Percentiles rank a stretch among this genome's conserved stretches.
These are phyloP conservation scores for Aplosporella prunicola DNA, from an alignment of 2,329 filamentous ascomycete genomes.

Conservation along the genomic window DNA sequence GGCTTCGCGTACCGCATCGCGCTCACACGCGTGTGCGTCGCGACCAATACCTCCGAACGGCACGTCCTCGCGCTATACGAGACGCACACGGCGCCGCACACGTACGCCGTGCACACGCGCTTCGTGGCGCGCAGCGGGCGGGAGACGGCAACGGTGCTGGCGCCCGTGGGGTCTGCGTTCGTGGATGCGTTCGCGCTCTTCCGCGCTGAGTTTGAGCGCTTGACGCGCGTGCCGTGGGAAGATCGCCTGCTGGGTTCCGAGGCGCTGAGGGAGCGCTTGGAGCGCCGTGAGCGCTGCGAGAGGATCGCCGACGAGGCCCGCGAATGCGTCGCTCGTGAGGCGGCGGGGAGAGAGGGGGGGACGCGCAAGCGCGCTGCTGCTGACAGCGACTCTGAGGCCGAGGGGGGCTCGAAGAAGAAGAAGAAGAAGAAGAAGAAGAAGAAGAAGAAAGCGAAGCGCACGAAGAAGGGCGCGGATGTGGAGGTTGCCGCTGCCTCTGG, in stretches of 20 bases:
- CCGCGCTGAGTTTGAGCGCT: constrained; percentile 31
- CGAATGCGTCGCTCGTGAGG: background rate
- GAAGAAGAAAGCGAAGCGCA: constrained; percentile 5
- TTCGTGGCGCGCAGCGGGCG: background rate
- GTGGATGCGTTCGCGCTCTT: constrained; percentile 27
- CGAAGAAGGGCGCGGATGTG: constrained; percentile 12
- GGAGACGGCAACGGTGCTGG: constrained; percentile 18
- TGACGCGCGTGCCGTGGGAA: constrained; percentile 32
- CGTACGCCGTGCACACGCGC: constrained; percentile 17
- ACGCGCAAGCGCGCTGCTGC: constrained; percentile 9
- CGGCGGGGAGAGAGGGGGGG: background rate
- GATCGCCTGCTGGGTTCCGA: constrained; percentile 23
- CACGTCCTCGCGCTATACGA: constrained; percentile 20
- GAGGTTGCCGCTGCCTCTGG: constrained; percentile 7
- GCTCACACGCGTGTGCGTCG: constrained; percentile 45
- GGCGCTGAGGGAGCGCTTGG: background rate
- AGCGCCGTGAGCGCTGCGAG: background rate
- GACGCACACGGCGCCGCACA: constrained; percentile 22
- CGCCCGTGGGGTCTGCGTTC: constrained; percentile 23
- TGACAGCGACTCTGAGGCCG: constrained; percentile 15
- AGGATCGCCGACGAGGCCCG: background rate
- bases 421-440: background rate
- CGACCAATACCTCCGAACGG: constrained; percentile 45
- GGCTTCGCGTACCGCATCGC: constrained; percentile 53
- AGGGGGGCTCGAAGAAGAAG: constrained; percentile 9